Evolutionary conservation across 73 alveolate genomes (phyloP).

Genomic region (Paramecium primaurelia): DNA sequence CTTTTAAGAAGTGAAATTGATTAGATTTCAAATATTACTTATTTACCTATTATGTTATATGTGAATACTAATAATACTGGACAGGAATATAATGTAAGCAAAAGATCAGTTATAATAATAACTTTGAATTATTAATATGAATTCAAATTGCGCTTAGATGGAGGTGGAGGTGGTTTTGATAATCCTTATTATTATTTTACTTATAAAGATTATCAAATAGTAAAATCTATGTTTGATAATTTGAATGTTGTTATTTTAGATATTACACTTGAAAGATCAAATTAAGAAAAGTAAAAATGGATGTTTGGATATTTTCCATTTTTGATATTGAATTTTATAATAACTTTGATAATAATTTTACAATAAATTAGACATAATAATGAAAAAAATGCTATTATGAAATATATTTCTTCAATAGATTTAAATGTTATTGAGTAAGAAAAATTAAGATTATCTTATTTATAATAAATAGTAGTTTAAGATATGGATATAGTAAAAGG

Average conservation of each 20-base stretch:
- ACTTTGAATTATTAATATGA: conserved; percentile 26
- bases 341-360: background rate
- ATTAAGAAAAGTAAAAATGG: background rate
- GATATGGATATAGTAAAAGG: background rate
- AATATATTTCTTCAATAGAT: background rate
- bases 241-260: background rate
- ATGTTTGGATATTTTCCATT: background rate
- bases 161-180: background rate
- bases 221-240: background rate
- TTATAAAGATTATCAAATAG: background rate
- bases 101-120: background rate
- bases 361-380: background rate
- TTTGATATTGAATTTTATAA: background rate
- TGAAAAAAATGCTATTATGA: background rate
- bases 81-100: background rate
- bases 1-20: background rate
- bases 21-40: background rate
- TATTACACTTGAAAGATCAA: background rate
- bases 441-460: background rate
- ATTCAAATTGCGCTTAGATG: background rate
- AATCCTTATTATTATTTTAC: conserved; percentile 14
- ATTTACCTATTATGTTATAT: background rate
- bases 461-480: background rate
- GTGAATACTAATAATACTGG: background rate
- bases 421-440: background rate